These are phyloP conservation scores for Colletotrichum scovillei DNA, from an alignment of 2,329 filamentous ascomycete species.

Conservation along the genomic window DNA sequence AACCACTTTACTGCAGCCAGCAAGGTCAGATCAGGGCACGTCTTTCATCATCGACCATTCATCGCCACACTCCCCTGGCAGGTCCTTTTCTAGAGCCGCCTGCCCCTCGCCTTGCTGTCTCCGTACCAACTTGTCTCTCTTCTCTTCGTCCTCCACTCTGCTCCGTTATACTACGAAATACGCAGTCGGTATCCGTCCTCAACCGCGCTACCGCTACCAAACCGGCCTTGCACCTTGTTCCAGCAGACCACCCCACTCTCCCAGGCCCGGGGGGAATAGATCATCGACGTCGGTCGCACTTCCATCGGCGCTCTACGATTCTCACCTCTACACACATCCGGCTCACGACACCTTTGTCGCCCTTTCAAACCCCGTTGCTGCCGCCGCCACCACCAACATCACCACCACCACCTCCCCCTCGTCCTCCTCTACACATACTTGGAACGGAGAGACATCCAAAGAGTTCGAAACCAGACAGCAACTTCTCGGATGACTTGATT, in stretches of 20 bases:
- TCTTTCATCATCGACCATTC: constrained; percentile 38
- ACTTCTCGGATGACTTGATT: constrained; percentile 34
- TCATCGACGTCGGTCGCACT: constrained; percentile 35
- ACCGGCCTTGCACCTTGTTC: constrained; percentile 30
- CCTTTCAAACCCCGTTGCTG: background rate
- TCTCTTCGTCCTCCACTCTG: constrained; percentile 30
- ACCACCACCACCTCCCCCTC: background rate
- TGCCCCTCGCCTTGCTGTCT: constrained; percentile 28
- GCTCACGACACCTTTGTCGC: constrained; percentile 13
- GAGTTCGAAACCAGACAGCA: background rate
- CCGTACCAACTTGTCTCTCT: constrained; percentile 31
- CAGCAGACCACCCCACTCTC: constrained; percentile 30
- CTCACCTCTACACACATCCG: constrained; percentile 32
- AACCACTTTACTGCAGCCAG: constrained; percentile 34
- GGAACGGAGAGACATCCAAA: constrained; percentile 1
- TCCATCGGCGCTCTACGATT: constrained; percentile 31
- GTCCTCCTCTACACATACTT: background rate
- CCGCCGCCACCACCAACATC: background rate
- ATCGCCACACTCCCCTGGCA: constrained; percentile 37
- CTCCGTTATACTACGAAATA: background rate
- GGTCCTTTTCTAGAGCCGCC: constrained; percentile 35
- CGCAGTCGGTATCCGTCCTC: constrained; percentile 4
- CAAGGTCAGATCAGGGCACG: constrained; percentile 35
- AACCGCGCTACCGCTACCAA: constrained; percentile 25
- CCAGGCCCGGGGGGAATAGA: constrained; percentile 28